Base-by-base conservation (phyloP, 1,284 basidiomycete species). In the Anthracocystis setariae region DNA sequence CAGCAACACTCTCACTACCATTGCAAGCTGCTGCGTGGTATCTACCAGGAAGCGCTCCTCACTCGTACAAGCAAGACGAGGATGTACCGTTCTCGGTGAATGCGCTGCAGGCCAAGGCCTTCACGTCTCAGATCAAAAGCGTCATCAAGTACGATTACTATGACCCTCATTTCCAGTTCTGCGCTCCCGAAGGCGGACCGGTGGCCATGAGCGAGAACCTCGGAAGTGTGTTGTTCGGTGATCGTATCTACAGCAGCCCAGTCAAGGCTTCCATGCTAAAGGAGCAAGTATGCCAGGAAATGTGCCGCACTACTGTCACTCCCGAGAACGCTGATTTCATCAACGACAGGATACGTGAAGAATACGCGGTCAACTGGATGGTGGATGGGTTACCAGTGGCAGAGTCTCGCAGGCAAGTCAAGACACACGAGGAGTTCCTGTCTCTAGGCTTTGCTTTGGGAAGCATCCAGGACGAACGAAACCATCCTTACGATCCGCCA, bases 351-450 rank as follows among this genome's bases (percentile, higher is more conserved):
- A 95, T 98, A 81, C 87, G 87, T 45, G 93, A 97, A 82, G 91
- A 94, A 80, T 98, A 97, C 80, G 92, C 93, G 0, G 85, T 97
- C 67, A 97, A 97, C 81, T 95, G 94, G 90, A 89, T 98, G 55
- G 86, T 98, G 44, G 94, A 98, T 78, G 94, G 94, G 3, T 87
- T 98, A 35, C 95, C 95, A 4, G 92, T 92, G 8, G 92, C 93
- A 5, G 74, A 78, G 43, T 50, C 65, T 27, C 51, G 65, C 13
- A 56, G 61, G 5, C 63, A 76, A 24, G 60, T 73, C 50, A 68
- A 67, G 43, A 83, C 90, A 20, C 60, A 33, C 27, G 61, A 73
- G 49, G 61, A 73, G 50, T 71, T 95, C 84, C 93, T 92, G 79
- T 83, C 83, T n/a, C 74, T 83, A 9, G 84, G 84, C 7, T 84